Percentiles rank a stretch among this genome's conserved stretches.
Conservation (phyloP, 192 early-diverging fungal genomes). For the Gigaspora rosea region DNA sequence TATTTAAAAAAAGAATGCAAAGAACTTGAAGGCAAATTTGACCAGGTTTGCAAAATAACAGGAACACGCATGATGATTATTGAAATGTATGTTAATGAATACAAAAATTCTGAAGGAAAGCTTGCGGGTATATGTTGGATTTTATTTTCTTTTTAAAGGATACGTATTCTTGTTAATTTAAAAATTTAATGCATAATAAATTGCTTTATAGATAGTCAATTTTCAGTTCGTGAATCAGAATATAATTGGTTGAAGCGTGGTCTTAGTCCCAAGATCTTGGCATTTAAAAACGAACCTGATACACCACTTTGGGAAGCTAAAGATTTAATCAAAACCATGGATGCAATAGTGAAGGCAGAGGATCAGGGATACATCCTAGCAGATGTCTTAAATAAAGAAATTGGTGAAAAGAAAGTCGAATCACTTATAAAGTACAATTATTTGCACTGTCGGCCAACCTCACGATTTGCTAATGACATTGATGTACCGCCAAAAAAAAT, state of each 20-base stretch:
- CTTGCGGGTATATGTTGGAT: background rate
- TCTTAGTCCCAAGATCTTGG: background rate
- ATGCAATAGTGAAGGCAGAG: constrained; percentile 9
- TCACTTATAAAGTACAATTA: constrained; percentile 9
- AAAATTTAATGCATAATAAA: background rate
- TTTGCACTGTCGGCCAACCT: constrained; percentile 5
- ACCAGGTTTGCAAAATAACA: background rate
- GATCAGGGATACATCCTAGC: constrained; percentile 9
- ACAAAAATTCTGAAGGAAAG: constrained; percentile 20
- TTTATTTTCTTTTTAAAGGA: background rate
- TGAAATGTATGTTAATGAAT: constrained; percentile 15
- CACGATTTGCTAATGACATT: constrained; percentile 16
- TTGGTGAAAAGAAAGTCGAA: background rate
- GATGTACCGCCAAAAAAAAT: background rate
- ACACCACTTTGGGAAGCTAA: background rate
- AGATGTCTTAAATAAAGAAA: constrained; percentile 4
- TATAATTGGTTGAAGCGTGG: no score
- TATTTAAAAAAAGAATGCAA: constrained; percentile 13
- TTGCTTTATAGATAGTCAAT: constrained; percentile 9
- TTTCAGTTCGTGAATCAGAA: no score
- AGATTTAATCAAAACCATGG: constrained; percentile 15
- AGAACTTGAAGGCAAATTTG: constrained; percentile 11
- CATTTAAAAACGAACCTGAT: background rate
- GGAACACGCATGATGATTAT: constrained; percentile 17
- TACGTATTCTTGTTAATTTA: background rate